Base-by-base conservation (phyloP, 257 asterid species). In the Marsdenia floribunda region DNA sequence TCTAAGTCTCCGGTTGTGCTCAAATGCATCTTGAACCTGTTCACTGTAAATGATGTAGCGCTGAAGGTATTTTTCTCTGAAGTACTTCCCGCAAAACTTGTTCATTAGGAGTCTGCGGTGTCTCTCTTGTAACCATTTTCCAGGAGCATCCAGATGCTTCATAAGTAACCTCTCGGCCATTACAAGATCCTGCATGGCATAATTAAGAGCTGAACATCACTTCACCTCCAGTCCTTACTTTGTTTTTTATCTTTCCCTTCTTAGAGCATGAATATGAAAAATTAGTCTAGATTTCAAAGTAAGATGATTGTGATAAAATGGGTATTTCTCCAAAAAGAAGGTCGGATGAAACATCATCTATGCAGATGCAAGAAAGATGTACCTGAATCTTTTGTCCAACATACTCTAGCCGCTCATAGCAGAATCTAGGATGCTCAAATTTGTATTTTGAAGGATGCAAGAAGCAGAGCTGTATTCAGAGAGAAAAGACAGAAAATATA, bases 331-430 rank as follows among this genome's bases (percentile, higher is more conserved):
- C 60, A 15, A 29, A 21, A 22, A 16, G 26, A 37, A 67, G 52
- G 21, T 33, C 8, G 49, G 44, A 53, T 24, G 58, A 38, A 26
- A 73, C 12, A 15, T 29, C 42, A 21, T 16, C 8, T 47, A 69
- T 13, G 53, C 58, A 18, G 73, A 68, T 60, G 46, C 78, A 72
- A 65, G 75, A 35, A 68, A 49, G 47, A 76, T 76, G 70, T 47
- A 89, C 97, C 97, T 95, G 98, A 76, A 95, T 95, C 88, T 95
- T 95, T 81, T 95, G 99, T 24, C 98, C 99, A 5, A 95, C 86
- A 75, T 95, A 92, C 77, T 95, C 99, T 65, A 95, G 85, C 53
- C 99, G 90, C 85, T 95, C 99, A 19, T 80, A 95, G 88, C 99
- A 95, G 82, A 95, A 95, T 40, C 99, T 82, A 5, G 98, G 99